Percentiles rank a stretch among this genome's conserved stretches.
Conservation (phyloP, 352 stramenopile species). For the Elongisporangium anandrum region DNA sequence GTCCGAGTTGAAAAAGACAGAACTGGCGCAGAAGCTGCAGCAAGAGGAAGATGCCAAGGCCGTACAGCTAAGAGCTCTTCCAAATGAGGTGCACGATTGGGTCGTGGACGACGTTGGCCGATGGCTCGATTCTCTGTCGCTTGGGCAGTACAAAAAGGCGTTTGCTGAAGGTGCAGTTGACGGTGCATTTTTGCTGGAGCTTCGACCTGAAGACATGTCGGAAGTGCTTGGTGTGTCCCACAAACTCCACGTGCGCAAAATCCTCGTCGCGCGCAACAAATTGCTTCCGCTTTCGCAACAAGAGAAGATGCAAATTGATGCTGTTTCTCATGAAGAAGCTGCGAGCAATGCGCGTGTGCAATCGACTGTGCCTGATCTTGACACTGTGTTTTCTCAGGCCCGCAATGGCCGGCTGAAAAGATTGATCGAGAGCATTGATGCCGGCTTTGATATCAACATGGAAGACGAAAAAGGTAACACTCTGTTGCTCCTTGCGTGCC, state of each 20-base stretch:
- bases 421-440: slow-evolving; percentile 86
- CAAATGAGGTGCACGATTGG: slow-evolving; percentile 73
- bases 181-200: slow-evolving; percentile 89
- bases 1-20: slow-evolving; percentile 69
- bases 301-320: slow-evolving; percentile 68
- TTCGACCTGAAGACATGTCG: slow-evolving; percentile 88
- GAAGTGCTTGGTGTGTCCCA: slow-evolving; percentile 89
- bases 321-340: slow-evolving; percentile 48
- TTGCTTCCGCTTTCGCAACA: slow-evolving; percentile 76
- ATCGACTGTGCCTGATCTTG: slow-evolving; percentile 28
- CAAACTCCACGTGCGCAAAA: slow-evolving; percentile 90
- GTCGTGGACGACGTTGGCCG: slow-evolving; percentile 88
- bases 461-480: slow-evolving; percentile 94
- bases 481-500: slow-evolving; percentile 82
- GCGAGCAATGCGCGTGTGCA: slow-evolving; percentile 25
- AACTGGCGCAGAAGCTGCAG: slow-evolving; percentile 49
- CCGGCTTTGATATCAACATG: slow-evolving; percentile 84
- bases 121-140: slow-evolving; percentile 89
- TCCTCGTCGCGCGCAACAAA: slow-evolving; percentile 85
- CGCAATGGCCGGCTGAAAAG: slow-evolving; percentile 88
- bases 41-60: slow-evolving; percentile 61
- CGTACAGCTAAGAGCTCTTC: slow-evolving; percentile 41
- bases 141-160: slow-evolving; percentile 89
- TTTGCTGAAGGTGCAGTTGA: slow-evolving; percentile 90
- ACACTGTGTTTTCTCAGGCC: slow-evolving; percentile 88